A percentile compares a stretch with the other conserved stretches of the same genome.
These are phyloP conservation scores for Elsinoe arachidis DNA, from an alignment of 2,329 filamentous ascomycete species.

Conservation along the genomic window DNA sequence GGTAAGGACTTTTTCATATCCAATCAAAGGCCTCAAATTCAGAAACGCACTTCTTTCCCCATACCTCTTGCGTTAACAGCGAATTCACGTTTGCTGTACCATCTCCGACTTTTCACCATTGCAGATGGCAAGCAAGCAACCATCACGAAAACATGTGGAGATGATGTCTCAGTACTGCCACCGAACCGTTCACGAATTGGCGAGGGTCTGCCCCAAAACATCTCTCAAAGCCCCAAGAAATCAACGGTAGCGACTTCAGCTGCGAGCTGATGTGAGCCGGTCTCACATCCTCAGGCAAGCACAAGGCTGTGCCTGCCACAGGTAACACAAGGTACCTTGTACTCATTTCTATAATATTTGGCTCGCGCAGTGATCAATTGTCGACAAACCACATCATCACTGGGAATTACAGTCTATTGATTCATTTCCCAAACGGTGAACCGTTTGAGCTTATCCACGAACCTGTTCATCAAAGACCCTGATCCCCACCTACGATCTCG, in stretches of 20 bases:
- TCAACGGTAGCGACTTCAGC: not conserved
- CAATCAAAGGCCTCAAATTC: too few relatives aligned
- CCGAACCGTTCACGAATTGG: too few relatives aligned
- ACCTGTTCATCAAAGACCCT: constrained; percentile 8
- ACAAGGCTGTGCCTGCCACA: not conserved
- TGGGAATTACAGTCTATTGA: not conserved
- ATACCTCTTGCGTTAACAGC: too few relatives aligned
- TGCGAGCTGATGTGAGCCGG: not conserved
- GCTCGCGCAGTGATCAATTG: too few relatives aligned
- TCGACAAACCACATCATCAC: not conserved
- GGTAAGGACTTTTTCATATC: not conserved
- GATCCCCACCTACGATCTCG: not conserved
- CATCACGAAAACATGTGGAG: too few relatives aligned
- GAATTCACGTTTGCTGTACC: too few relatives aligned
- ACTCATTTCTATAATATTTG: too few relatives aligned
- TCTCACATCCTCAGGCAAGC: not conserved
- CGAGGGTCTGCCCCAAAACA: too few relatives aligned
- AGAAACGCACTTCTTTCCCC: not conserved
- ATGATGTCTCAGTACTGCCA: too few relatives aligned
- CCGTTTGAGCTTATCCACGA: not conserved
- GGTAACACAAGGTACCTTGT: not conserved
- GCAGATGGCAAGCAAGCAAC: too few relatives aligned
- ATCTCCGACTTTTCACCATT: too few relatives aligned
- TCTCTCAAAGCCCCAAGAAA: not conserved
- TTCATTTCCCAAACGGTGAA: not conserved